Evolutionary conservation across 371 early-diverging fungal genomes (phyloP).

Genomic region (Mortierella sp.): DNA sequence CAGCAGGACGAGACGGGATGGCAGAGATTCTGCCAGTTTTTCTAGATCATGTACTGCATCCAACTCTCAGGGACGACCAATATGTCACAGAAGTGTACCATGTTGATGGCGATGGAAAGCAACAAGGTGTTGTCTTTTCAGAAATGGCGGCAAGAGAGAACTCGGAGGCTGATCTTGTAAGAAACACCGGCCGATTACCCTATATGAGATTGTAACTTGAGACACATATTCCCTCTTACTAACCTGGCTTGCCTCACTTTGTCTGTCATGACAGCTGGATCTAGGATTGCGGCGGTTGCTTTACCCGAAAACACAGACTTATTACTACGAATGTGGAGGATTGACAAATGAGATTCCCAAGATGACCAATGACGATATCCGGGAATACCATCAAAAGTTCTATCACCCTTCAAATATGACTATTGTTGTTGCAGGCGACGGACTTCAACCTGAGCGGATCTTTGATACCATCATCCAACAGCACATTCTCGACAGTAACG

Average conservation of each 20-base stretch:
- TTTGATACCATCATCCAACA: conserved; percentile 53
- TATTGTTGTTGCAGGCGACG: conserved; percentile 68
- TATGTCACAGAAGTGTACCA: conserved; percentile 81
- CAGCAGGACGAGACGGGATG: conserved; percentile 70
- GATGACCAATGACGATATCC: conserved; percentile 74
- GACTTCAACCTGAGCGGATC: conserved; percentile 55
- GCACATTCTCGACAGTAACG: conserved; percentile 18
- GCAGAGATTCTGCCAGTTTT: conserved; percentile 69
- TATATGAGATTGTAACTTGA: too few species aligned
- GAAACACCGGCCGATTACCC: too few species aligned
- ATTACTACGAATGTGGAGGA: conserved; percentile 81
- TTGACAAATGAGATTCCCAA: conserved; percentile 73
- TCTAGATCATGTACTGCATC: conserved; percentile 80
- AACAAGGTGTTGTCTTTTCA: conserved; percentile 85
- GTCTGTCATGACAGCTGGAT: conserved; percentile 30
- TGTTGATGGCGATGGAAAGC: conserved; percentile 68
- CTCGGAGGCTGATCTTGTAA: conserved; percentile 68
- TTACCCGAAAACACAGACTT: conserved; percentile 62
- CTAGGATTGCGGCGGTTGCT: conserved; percentile 58
- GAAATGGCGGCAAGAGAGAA: conserved; percentile 83
- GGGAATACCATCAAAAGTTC: conserved; percentile 72
- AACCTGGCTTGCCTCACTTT: neutral
- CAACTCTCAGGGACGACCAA: conserved; percentile 71
- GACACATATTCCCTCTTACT: too few species aligned
- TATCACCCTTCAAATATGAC: conserved; percentile 75